Evolutionary conservation across 73 alveolate species (phyloP), one percentile per base, ranked within the genome.

Genomic region (Blepharisma stoltei): DNA sequence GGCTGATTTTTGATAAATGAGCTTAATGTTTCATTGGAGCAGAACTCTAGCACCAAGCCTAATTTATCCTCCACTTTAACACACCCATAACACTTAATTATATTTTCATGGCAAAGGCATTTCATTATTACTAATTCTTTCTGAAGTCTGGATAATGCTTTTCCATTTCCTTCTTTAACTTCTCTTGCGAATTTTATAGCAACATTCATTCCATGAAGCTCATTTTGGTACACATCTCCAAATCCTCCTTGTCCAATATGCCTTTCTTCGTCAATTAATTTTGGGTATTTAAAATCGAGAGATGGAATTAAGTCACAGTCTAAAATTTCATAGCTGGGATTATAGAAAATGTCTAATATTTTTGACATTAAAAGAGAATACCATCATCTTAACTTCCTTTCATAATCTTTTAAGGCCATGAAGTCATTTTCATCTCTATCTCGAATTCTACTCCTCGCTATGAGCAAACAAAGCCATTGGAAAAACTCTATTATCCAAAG

Each of bases 161-260:
- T 14, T 9, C 49, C 38, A 4, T 60, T 25, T 9, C 2, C n/a
- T 25, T 14, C 73, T n/a, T 25, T 25, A 60, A 9, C n/a, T 5
- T 60, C 41, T 32, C 41, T 60, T 20, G 73, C 46, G 23, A 60
- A n/a, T 60, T 60, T 60, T 20, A 60, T 60, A 1, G 73, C 73
- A 60, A 60, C 73, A 14, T n/a, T n/a, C 46, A 60, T 60, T 8
- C 23, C 73, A 20, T 14, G 18, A 18, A 60, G 45, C 18, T 14
- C 37, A 60, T 60, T 60, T 60, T 60, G 14, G 45, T 60, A 60
- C 11, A 60, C 45, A 18, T 14, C 46, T 20, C 73, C 73, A 25
- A 60, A 60, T 60, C 73, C 73, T 60, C 73, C 73, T 18, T 25
- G 37, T 4, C 73, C 73, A 9, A 60, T 60, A 5, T 8, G 14